These are phyloP conservation scores for Filosporella fistucella DNA, from an alignment of 495 filamentous ascomycete species.

Conservation along the genomic window DNA sequence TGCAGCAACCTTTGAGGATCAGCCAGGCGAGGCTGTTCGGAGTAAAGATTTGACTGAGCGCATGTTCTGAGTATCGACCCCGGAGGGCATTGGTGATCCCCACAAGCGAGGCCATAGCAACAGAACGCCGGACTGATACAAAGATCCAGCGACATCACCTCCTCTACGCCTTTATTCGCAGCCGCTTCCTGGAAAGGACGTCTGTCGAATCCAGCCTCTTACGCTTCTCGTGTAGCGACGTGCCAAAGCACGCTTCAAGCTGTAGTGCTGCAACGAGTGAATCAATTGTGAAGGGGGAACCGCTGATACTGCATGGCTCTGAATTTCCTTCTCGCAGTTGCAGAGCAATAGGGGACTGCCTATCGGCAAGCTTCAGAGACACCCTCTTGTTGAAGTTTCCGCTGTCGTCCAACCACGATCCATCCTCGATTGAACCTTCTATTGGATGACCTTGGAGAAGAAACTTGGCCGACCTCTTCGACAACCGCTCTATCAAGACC, in stretches of 20 bases:
- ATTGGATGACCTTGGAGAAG: conserved; percentile 1
- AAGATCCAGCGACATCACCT: too few species aligned
- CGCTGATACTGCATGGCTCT: conserved; percentile 7
- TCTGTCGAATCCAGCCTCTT: background rate
- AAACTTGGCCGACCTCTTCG: conserved; percentile 9
- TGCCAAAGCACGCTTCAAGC: background rate
- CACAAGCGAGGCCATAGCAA: too few species aligned
- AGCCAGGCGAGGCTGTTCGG: too few species aligned
- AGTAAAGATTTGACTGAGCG: too few species aligned
- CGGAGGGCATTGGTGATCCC: too few species aligned
- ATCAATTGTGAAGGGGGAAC: conserved; percentile 9
- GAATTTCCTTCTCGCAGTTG: conserved; percentile 5
- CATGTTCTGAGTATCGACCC: too few species aligned
- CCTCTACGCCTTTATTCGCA: too few species aligned
- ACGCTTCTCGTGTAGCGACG: background rate
- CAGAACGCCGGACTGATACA: too few species aligned
- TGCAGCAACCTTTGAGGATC: too few species aligned
- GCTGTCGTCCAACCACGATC: background rate
- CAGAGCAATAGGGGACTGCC: background rate
- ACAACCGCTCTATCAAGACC: background rate
- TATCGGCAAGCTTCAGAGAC: background rate
- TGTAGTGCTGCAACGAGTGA: background rate
- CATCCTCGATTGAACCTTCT: background rate
- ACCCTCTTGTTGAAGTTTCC: background rate
- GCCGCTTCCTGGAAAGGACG: background rate